These are phyloP conservation scores for Lotmaria passim DNA, from an alignment of 208 protist genomes.

Conservation along the genomic window DNA sequence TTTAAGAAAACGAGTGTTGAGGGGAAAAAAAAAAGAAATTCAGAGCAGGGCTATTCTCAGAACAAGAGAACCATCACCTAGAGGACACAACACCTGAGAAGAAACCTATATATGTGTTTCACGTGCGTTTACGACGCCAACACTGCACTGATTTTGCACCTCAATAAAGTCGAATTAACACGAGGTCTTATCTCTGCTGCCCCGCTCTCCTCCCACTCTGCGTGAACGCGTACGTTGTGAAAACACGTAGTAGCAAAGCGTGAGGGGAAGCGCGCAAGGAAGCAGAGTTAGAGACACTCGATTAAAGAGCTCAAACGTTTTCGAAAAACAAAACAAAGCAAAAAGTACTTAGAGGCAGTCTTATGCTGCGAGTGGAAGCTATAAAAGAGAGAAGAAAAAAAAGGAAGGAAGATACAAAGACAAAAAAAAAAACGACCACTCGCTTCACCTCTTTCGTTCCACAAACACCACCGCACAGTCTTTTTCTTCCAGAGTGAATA, in stretches of 20 bases:
- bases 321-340: no score
- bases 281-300: no score
- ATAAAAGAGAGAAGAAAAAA: no score
- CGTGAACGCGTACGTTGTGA: not conserved
- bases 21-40: slow-evolving; percentile 13
- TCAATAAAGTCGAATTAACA: not conserved
- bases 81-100: not conserved
- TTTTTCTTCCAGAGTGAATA: not conserved
- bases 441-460: no score
- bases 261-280: no score
- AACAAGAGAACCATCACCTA: not conserved
- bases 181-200: not conserved
- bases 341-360: no score
- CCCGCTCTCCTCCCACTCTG: not conserved
- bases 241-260: not conserved
- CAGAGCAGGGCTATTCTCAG: not conserved
- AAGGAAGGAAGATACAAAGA: slow-evolving; percentile 4
- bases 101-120: no score
- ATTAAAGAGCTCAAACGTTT: no score
- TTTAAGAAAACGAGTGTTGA: slow-evolving; percentile 6
- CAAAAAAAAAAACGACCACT: no score
- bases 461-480: not conserved
- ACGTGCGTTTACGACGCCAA: no score
- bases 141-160: no score
- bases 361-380: no score